Base-by-base conservation (phyloP, 1,284 basidiomycete genomes). In the Boletus smithii region DNA sequence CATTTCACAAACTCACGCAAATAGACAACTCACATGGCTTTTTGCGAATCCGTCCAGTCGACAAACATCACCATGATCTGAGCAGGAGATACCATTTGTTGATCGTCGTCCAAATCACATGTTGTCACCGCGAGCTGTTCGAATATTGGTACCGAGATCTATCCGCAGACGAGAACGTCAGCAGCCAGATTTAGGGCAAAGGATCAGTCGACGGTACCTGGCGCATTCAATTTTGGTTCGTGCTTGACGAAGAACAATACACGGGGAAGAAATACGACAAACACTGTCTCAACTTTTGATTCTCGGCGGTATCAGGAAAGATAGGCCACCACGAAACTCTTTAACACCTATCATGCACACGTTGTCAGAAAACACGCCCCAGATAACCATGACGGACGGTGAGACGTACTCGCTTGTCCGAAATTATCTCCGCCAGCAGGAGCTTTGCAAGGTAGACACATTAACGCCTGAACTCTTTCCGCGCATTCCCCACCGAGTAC, bases 261-360 rank as follows among this genome's bases (percentile, higher is more conserved):
- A 94, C 85, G 0, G 94, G 93, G 70, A 99, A 86, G 75, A 98
- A 98, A 70, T 98, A 98, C 16, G 92, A 87, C 22, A 99, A 73
- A 64, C 94, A 97, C 68, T 98, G 95, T 45, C 93, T 76, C 24
- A 98, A 73, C 53, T 92, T 81, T 59, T 90, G 87, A 62, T 97
- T 98, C 32, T 85, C 80, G 11, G 74, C 76, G 0, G 93, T 97
- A 50, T 91, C 85, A 2, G 92, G 89, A 91, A 56, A 98, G 82
- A 69, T 95, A 99, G 18, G 87, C 78, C 24, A 93, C 69, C 1
- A 94, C 79, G 2, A 97, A 77, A 47, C 81, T 84, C 55, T 82
- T 80, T 20, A 98, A 71, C 1, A 95, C 81, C 90, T 94, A 54
- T 30, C 8, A 6, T 2, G 27, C 2, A 13, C 5, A 7, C 13